Base-by-base conservation (phyloP, 225 moss, liverwort and hornwort species). In the Physcomitrium patens region DNA sequence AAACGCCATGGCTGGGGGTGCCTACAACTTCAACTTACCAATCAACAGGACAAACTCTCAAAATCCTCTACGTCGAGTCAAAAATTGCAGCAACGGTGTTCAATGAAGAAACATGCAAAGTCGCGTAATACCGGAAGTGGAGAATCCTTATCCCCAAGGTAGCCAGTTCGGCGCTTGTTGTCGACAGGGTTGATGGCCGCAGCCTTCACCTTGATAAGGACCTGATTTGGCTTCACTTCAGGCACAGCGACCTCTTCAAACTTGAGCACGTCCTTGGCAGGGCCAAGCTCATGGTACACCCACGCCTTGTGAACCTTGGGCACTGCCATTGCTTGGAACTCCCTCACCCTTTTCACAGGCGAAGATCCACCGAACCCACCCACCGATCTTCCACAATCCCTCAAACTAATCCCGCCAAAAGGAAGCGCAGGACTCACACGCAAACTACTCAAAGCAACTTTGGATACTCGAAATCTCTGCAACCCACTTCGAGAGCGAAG, bases 151-250 rank as follows among this genome's bases (percentile, higher is more conserved):
- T 67, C 57, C 1, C 46, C 51, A 47, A 88, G 19, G 44, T 85
- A 85, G 74, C 88, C 88, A 9, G 19, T 65, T 49, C 80, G 77
- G 24, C 88, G 85, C 78, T 83, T 85, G 50, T 3, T 70, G 60
- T 85, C 85, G 22, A 88, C 8, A 24, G 85, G 80, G 55, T 88
- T 88, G 74, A 88, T 74, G n/a, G 63, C 88, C 31, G 82, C 85
- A 20, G 85, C 88, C 65, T 83, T 75, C 70, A 88, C 82, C 72
- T 80, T 23, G 7, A 85, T 52, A 44, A 83, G 72, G 68, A 88
- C 77, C 50, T 85, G 80, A 64, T 76, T 76, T 53, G 82, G 69
- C 74, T 73, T 75, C 54, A 85, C 77, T 57, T 83, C 78, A 26
- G 82, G 88, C 66, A 88, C 85, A 8, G 82, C 12, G 8, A 83